A percentile compares a stretch with the other conserved stretches of the same genome.
Evolutionary conservation across 768 basidiomycete species (phyloP).

Genomic region (Tylopilus vinaceipallidus): DNA sequence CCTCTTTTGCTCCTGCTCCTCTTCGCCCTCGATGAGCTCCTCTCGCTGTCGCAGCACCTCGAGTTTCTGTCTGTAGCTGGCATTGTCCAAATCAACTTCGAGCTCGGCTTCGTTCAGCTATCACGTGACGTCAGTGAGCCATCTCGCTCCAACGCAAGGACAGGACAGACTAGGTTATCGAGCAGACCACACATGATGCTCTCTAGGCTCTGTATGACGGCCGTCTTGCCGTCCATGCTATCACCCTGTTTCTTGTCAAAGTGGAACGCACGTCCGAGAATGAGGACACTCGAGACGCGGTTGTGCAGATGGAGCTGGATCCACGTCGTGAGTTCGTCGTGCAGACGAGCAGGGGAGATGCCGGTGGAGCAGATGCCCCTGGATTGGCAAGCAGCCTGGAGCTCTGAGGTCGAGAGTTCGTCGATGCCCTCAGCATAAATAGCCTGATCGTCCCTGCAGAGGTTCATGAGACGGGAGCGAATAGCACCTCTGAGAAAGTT

Average conservation of each 20-base stretch:
- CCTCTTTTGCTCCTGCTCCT: slow-evolving; percentile 97
- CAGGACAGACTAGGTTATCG: slow-evolving; percentile 78
- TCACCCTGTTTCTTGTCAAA: slow-evolving; percentile 77
- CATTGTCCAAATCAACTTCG: slow-evolving; percentile 90
- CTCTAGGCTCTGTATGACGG: slow-evolving; percentile 79
- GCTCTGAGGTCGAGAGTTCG: slow-evolving; percentile 84
- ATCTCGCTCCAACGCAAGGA: too few species aligned
- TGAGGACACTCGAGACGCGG: slow-evolving; percentile 89
- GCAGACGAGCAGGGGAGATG: slow-evolving; percentile 80
- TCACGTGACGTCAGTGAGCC: background rate
- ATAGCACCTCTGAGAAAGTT: slow-evolving; percentile 95
- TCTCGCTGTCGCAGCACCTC: slow-evolving; percentile 98
- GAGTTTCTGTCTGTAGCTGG: slow-evolving; percentile 96
- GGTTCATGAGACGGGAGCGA: slow-evolving; percentile 73
- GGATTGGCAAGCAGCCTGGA: slow-evolving; percentile 90
- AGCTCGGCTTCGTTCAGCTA: slow-evolving; percentile 97
- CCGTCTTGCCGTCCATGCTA: slow-evolving; percentile 80
- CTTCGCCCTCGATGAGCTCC: slow-evolving; percentile 98
- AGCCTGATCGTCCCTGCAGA: slow-evolving; percentile 90
- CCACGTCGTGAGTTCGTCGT: slow-evolving; percentile 91
- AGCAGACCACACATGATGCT: slow-evolving; percentile 89
- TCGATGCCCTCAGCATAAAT: slow-evolving; percentile 90
- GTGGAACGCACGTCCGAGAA: slow-evolving; percentile 93
- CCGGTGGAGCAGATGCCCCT: slow-evolving; percentile 90
- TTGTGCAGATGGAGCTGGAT: slow-evolving; percentile 88